Conservation (phyloP, 345 rosid species). For the Litchi chinensis region DNA sequence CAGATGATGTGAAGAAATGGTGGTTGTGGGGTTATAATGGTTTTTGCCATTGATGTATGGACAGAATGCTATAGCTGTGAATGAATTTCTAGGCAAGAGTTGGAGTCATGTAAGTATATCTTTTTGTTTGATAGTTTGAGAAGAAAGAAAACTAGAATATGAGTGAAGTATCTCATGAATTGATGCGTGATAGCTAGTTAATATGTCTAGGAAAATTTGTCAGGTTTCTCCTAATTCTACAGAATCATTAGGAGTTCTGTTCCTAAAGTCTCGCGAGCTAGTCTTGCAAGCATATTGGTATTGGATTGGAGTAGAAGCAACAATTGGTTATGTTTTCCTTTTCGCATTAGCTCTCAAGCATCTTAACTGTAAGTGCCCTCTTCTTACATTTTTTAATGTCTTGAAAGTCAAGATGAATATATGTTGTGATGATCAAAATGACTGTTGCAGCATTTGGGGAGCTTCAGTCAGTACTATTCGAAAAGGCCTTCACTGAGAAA, state of each 20-base stretch:
- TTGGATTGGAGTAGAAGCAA: constrained; percentile 83
- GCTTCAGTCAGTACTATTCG: constrained; percentile 53
- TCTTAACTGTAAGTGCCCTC: constrained; percentile 63
- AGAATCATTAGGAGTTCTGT: constrained; percentile 65
- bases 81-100: too few relatives aligned
- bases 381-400: constrained; percentile 6
- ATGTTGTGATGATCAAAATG: constrained; percentile 18
- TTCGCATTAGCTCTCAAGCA: constrained; percentile 68
- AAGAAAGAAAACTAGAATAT: too few relatives aligned
- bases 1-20: too few relatives aligned
- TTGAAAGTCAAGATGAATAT: not conserved
- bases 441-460: constrained; percentile 57
- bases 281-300: constrained; percentile 77
- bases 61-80: too few relatives aligned
- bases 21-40: too few relatives aligned
- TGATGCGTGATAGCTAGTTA: constrained; percentile 2
- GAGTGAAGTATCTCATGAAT: not conserved
- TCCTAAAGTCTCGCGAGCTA: constrained; percentile 68
- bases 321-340: constrained; percentile 57
- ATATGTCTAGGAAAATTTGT: constrained; percentile 9
- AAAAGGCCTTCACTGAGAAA: constrained; percentile 51
- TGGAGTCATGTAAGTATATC: too few relatives aligned
- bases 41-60: too few relatives aligned
- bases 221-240: constrained; percentile 57
- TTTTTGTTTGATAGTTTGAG: too few relatives aligned